These are phyloP conservation scores for Phytophthora ramorum DNA, from an alignment of 352 stramenopile species.

Conservation along the genomic window DNA sequence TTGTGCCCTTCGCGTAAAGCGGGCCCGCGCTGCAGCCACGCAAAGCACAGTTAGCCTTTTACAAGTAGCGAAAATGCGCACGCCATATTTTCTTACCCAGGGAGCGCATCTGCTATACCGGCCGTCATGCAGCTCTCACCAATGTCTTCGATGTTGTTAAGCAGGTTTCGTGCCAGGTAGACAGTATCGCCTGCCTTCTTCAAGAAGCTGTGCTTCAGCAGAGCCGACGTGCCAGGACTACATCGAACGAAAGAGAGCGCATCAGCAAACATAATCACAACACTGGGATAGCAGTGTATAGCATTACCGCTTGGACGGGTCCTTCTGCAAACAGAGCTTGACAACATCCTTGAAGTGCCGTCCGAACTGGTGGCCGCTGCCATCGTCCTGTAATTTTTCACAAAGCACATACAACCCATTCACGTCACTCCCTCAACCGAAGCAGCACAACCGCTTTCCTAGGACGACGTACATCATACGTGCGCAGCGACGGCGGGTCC, in stretches of 20 bases:
- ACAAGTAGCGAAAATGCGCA: neutral
- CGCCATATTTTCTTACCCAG: conserved; percentile 54
- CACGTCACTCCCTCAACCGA: neutral
- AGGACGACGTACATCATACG: conserved; percentile 79
- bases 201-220: conserved; percentile 92
- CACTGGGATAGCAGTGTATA: neutral
- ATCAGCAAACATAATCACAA: neutral
- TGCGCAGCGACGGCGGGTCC: conserved; percentile 93
- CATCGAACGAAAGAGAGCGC: neutral
- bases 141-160: conserved; percentile 88
- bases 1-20: conserved; percentile 84
- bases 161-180: conserved; percentile 71
- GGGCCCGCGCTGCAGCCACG: conserved; percentile 61
- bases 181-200: conserved; percentile 83
- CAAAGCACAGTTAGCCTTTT: neutral
- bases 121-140: conserved; percentile 89
- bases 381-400: conserved; percentile 67
- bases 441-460: neutral
- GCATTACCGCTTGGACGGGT: conserved; percentile 80
- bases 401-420: neutral
- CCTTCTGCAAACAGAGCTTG: conserved; percentile 90
- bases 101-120: conserved; percentile 79
- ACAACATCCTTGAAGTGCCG: conserved; percentile 91
- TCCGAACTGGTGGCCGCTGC: conserved; percentile 81
- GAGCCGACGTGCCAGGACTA: conserved; percentile 76